A percentile compares a stretch with the other conserved stretches of the same genome.
Conservation (phyloP, 1,284 basidiomycete genomes). For the Cutaneotrichosporon sp. region DNA sequence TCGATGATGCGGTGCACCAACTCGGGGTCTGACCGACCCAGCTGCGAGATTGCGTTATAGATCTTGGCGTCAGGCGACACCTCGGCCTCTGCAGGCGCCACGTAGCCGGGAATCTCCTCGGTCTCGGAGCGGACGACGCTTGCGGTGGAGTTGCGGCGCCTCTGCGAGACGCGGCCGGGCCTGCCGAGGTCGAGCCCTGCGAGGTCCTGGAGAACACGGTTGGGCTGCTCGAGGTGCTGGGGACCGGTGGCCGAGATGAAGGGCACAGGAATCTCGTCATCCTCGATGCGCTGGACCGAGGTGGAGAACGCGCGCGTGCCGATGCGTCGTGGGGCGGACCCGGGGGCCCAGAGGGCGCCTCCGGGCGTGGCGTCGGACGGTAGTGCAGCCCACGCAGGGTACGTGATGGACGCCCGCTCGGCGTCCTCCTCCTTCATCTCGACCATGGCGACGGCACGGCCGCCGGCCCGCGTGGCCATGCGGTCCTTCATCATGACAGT, state of each 20-base stretch:
- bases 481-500: slow-evolving; percentile 22
- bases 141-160: slow-evolving; percentile 38
- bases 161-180: slow-evolving; percentile 24
- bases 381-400: slow-evolving; percentile 23
- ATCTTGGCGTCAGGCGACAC: slow-evolving; percentile 11
- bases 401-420: slow-evolving; percentile 16
- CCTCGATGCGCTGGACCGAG: slow-evolving; percentile 10
- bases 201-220: slow-evolving; percentile 46
- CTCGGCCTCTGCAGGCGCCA: slow-evolving; percentile 6
- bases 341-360: slow-evolving; percentile 23
- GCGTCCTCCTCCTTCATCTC: slow-evolving; percentile 21
- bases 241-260: slow-evolving; percentile 20
- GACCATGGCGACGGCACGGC: slow-evolving; percentile 29
- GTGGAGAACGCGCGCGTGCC: slow-evolving; percentile 37
- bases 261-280: slow-evolving; percentile 2
- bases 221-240: slow-evolving; percentile 32
- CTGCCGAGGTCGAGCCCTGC: slow-evolving; percentile 41
- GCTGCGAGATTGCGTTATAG: neutral
- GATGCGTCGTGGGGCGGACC: slow-evolving; percentile 21
- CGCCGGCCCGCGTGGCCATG: slow-evolving; percentile 27
- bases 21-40: slow-evolving; percentile 8
- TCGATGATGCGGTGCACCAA: slow-evolving; percentile 22
- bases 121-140: slow-evolving; percentile 22
- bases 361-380: slow-evolving; percentile 21
- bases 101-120: slow-evolving; percentile 10